phyloP scores from a whole-genome alignment of 768 basidiomycete species.

The Leucocoprinus sp. region DNA sequence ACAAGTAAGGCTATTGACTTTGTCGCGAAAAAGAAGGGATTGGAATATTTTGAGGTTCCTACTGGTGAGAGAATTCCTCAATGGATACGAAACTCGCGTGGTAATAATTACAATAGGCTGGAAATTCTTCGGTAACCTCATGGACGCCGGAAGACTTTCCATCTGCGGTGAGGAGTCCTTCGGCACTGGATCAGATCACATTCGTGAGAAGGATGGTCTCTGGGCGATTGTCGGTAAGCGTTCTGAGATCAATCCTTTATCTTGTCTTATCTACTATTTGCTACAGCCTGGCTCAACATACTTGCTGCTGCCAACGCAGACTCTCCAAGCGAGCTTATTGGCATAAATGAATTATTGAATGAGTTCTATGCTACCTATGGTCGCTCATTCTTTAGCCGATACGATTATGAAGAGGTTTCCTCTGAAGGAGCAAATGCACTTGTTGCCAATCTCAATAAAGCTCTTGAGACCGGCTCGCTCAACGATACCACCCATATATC shows the following conservation, averaged over 20 bases:
- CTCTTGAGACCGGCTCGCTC: slow-evolving; percentile 61
- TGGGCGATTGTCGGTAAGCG: slow-evolving; percentile 91
- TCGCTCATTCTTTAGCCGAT: slow-evolving; percentile 96
- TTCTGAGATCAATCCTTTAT: not conserved
- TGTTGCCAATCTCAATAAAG: slow-evolving; percentile 67
- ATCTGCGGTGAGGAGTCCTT: slow-evolving; percentile 99
- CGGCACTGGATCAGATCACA: slow-evolving; percentile 99
- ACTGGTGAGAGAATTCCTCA: slow-evolving; percentile 52
- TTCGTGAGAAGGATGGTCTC: slow-evolving; percentile 98
- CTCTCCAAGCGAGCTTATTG: slow-evolving; percentile 66
- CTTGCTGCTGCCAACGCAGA: slow-evolving; percentile 80
- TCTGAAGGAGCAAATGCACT: slow-evolving; percentile 85
- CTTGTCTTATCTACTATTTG: slow-evolving; percentile 5
- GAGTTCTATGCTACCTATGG: slow-evolving; percentile 90
- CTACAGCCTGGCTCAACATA: slow-evolving; percentile 92
- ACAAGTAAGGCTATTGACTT: slow-evolving; percentile 95
- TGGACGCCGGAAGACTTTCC: slow-evolving; percentile 96
- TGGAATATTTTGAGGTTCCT: slow-evolving; percentile 93
- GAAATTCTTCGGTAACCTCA: slow-evolving; percentile 99
- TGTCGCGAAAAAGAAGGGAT: slow-evolving; percentile 87
- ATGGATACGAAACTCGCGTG: not conserved
- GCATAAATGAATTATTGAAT: slow-evolving; percentile 86
- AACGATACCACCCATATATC: slow-evolving; percentile 61
- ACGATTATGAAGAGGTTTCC: slow-evolving; percentile 97
- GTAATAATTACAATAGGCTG: slow-evolving; percentile 53